Evolutionary conservation across 2,329 filamentous ascomycete genomes (phyloP).

Genomic region (Penicillium sumatraense): DNA sequence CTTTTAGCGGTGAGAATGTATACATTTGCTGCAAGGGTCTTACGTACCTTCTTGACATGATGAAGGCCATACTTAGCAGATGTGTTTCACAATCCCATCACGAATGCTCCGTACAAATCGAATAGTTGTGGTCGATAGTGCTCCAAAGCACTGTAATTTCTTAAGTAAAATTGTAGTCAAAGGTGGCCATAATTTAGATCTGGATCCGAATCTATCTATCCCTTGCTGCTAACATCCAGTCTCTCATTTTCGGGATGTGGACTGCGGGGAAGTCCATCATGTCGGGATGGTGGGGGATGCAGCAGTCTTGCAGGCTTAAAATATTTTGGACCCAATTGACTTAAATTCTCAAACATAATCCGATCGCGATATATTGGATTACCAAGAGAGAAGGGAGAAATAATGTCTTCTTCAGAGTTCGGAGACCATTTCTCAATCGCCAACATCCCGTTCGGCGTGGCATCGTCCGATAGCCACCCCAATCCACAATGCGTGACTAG

Average conservation of each 20-base stretch:
- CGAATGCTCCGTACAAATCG: background rate
- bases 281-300: slow-evolving; percentile 13
- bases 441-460: slow-evolving; percentile 61
- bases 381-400: background rate
- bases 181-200: no score
- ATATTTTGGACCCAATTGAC: no score
- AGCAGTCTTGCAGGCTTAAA: background rate
- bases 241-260: slow-evolving; percentile 22
- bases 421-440: slow-evolving; percentile 51
- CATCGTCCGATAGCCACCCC: slow-evolving; percentile 45
- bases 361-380: background rate
- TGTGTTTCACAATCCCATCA: background rate
- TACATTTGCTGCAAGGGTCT: background rate
- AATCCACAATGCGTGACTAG: slow-evolving; percentile 56
- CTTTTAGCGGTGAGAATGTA: background rate
- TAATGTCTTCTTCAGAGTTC: slow-evolving; percentile 27
- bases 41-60: background rate
- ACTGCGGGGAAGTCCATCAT: background rate
- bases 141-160: no score
- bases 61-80: background rate
- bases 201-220: background rate
- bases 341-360: background rate
- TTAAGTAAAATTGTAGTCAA: no score
- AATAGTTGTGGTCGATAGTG: background rate
- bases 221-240: background rate